phyloP scores from a whole-genome alignment of 2,329 filamentous ascomycete species.

The Fusarium xylarioides region DNA sequence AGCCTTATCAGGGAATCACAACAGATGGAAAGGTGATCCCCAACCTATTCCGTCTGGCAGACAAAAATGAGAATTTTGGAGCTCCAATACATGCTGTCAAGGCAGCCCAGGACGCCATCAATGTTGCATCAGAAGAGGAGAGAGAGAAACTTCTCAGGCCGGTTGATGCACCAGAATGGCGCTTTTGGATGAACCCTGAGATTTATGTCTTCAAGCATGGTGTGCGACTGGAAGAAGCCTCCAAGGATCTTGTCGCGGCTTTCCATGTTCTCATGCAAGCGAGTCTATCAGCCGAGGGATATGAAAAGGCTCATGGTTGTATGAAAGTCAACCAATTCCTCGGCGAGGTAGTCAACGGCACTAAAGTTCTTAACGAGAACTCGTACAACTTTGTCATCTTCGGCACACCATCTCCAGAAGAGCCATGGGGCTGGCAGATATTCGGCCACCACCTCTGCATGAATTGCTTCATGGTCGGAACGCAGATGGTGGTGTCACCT shows the following conservation, averaged over 20 bases:
- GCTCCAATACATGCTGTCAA: background rate
- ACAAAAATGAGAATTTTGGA: conserved; percentile 5
- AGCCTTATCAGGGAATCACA: conserved; percentile 21
- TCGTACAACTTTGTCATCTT: conserved; percentile 80
- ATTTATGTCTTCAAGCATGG: conserved; percentile 73
- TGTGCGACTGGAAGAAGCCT: conserved; percentile 70
- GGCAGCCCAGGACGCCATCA: conserved; percentile 1
- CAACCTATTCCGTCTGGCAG: conserved; percentile 6
- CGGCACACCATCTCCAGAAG: conserved; percentile 62
- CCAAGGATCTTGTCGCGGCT: conserved; percentile 52
- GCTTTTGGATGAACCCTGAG: conserved; percentile 74
- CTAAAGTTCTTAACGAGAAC: conserved; percentile 72
- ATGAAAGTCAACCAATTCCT: conserved; percentile 80
- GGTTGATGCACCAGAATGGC: conserved; percentile 74
- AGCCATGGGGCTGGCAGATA: conserved; percentile 76
- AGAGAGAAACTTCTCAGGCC: conserved; percentile 61
- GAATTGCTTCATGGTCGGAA: conserved; percentile 70
- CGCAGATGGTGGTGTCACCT: conserved; percentile 73
- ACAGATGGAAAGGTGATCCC: conserved; percentile 7
- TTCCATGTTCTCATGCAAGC: conserved; percentile 64
- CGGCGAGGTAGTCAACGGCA: conserved; percentile 69
- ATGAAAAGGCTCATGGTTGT: conserved; percentile 71
- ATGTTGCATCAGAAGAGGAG: conserved; percentile 47
- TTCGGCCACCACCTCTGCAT: conserved; percentile 82
- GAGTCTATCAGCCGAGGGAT: conserved; percentile 73